These are phyloP conservation scores for Pythium sp. DNA, from an alignment of 352 stramenopile genomes.

Conservation along the genomic window DNA sequence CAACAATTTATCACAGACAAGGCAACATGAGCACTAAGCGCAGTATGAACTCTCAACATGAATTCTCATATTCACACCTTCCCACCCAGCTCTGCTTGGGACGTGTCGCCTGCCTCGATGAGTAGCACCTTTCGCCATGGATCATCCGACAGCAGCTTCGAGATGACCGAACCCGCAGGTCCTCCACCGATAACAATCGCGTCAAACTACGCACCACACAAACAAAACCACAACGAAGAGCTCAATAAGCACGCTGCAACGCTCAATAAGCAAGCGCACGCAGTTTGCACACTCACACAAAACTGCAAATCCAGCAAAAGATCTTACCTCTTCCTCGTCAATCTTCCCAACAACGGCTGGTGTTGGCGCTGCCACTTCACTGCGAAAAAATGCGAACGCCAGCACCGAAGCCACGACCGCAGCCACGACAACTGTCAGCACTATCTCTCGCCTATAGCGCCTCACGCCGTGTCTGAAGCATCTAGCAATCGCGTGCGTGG, in stretches of 20 bases:
- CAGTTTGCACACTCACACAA: no score
- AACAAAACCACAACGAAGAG: not conserved
- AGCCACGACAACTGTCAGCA: not conserved
- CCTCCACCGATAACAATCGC: slow-evolving; percentile 63
- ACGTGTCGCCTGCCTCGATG: slow-evolving; percentile 59
- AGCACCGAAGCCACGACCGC: not conserved
- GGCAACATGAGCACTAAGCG: not conserved
- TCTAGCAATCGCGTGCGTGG: not conserved
- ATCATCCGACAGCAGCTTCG: slow-evolving; percentile 53
- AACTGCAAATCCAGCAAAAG: not conserved
- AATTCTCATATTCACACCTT: slow-evolving; percentile 26
- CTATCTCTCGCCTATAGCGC: not conserved
- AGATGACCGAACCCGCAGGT: slow-evolving; percentile 51
- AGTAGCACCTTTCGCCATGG: slow-evolving; percentile 57
- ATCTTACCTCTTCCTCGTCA: slow-evolving; percentile 8
- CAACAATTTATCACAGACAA: not conserved
- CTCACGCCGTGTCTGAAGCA: not conserved
- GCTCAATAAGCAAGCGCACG: not conserved
- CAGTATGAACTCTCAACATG: not conserved
- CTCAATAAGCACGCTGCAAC: not conserved
- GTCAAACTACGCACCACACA: slow-evolving; percentile 37
- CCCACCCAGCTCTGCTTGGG: slow-evolving; percentile 51
- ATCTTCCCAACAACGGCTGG: not conserved
- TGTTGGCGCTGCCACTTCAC: not conserved
- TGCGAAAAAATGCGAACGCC: not conserved